Percentiles rank a stretch among this genome's conserved stretches.
Conservation (phyloP, 768 basidiomycete genomes). For the Boletus patriciae region DNA sequence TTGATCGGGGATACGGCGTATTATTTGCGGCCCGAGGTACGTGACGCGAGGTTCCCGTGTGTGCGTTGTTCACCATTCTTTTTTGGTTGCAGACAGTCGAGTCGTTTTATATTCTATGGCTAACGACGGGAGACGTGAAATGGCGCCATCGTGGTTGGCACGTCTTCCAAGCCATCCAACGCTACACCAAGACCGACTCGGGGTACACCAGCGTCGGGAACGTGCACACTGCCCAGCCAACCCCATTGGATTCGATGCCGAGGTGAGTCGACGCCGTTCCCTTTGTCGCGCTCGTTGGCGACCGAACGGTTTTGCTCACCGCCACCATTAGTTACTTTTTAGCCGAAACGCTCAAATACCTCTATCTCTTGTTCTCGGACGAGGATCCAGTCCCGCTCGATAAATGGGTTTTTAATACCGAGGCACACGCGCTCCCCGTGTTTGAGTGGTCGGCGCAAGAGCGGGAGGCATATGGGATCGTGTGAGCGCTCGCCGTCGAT, state of each 20-base stretch:
- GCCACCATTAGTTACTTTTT: slow-evolving; percentile 45
- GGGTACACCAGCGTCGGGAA: slow-evolving; percentile 60
- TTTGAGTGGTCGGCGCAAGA: slow-evolving; percentile 63
- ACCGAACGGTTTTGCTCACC: slow-evolving; percentile 18
- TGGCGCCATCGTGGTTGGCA: slow-evolving; percentile 75
- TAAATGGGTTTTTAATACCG: slow-evolving; percentile 63
- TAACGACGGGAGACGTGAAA: slow-evolving; percentile 59
- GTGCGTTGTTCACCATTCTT: not conserved
- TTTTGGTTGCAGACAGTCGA: slow-evolving; percentile 58
- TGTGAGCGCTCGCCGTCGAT: slow-evolving; percentile 2
- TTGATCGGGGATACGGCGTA: slow-evolving; percentile 44
- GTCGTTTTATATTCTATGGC: slow-evolving; percentile 70
- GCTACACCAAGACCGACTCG: slow-evolving; percentile 50
- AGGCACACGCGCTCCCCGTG: slow-evolving; percentile 78
- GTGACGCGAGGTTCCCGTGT: slow-evolving; percentile 14
- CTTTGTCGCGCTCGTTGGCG: not conserved
- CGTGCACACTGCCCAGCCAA: slow-evolving; percentile 43
- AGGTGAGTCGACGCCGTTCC: slow-evolving; percentile 38
- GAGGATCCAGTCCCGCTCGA: slow-evolving; percentile 56
- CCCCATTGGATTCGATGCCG: slow-evolving; percentile 59
- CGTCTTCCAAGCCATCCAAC: slow-evolving; percentile 66
- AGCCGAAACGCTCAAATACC: slow-evolving; percentile 67
- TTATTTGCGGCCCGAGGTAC: slow-evolving; percentile 69
- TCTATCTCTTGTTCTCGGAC: slow-evolving; percentile 67
- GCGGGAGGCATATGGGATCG: slow-evolving; percentile 40